These are phyloP conservation scores for Eleusine coracana DNA, from an alignment of 176 grass and related monocot species.

Conservation along the genomic window DNA sequence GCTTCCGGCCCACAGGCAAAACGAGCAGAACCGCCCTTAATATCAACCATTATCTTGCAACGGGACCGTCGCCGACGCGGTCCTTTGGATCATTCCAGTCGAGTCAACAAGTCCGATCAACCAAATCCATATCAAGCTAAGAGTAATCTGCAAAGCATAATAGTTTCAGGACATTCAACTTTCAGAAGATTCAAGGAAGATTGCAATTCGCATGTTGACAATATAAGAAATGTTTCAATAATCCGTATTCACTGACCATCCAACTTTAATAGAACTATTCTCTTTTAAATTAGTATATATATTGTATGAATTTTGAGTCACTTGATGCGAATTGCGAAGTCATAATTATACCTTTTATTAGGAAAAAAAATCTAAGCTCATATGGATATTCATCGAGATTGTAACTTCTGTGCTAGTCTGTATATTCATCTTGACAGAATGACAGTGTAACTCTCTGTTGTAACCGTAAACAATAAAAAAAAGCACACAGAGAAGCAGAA, in stretches of 20 bases:
- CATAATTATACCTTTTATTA: background rate
- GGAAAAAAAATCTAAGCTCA: background rate
- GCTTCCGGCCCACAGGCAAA: constrained; percentile 46
- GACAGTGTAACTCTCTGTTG: background rate
- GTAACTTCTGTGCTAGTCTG: background rate
- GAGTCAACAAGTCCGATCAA: constrained; percentile 25
- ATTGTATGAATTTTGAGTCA: background rate
- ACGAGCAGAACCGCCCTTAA: constrained; percentile 34
- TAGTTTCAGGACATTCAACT: constrained; percentile 30
- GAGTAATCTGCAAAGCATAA: constrained; percentile 44
- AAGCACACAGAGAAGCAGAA: background rate
- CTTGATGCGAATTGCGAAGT: background rate
- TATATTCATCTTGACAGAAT: background rate
- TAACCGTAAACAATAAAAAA: background rate
- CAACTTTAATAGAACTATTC: background rate
- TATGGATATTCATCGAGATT: background rate
- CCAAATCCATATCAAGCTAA: constrained; percentile 14
- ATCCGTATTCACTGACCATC: background rate
- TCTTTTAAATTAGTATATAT: background rate
- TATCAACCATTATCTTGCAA: constrained; percentile 35
- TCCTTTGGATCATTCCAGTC: constrained; percentile 26
- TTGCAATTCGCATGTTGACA: background rate
- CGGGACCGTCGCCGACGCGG: constrained; percentile 39
- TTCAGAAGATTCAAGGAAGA: constrained; percentile 24
- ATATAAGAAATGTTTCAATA: constrained; percentile 5